Evolutionary conservation across 1,284 basidiomycete species (phyloP).

Genomic region (Papiliotrema flavescens): DNA sequence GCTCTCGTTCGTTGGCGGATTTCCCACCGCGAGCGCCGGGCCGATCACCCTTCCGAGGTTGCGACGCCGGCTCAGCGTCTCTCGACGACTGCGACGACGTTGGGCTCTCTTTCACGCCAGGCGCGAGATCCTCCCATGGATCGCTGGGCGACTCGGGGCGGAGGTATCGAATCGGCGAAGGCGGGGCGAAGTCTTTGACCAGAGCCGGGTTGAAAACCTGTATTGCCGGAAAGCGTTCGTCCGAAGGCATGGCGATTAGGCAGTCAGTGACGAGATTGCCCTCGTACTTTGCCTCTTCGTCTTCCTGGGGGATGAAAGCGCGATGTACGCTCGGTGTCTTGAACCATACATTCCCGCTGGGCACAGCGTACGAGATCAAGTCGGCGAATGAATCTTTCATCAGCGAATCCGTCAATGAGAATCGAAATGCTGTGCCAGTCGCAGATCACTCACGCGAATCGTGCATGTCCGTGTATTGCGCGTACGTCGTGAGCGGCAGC

Average conservation of each 20-base stretch:
- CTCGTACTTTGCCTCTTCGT: conserved; percentile 2
- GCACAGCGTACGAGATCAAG: conserved; percentile 1
- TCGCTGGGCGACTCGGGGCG: background rate
- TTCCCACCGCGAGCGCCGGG: background rate
- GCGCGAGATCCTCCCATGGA: background rate
- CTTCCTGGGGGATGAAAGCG: conserved; percentile 9
- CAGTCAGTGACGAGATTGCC: conserved; percentile 10
- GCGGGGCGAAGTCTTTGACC: conserved; percentile 5
- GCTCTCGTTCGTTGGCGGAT: background rate
- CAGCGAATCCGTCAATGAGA: background rate
- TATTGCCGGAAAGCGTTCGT: background rate
- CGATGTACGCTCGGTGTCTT: conserved; percentile 14
- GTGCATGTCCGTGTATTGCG: conserved; percentile 12
- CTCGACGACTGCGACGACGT: background rate
- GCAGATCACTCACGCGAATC: conserved; percentile 20
- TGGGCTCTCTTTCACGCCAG: background rate
- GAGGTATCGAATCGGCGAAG: background rate
- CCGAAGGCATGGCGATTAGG: conserved; percentile 12
- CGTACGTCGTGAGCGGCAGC: conserved; percentile 3
- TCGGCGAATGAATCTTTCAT: conserved; percentile 18
- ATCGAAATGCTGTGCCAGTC: background rate
- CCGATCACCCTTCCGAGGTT: too few species aligned
- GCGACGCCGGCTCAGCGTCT: too few species aligned
- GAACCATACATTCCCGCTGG: conserved; percentile 7
- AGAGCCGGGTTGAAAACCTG: conserved; percentile 4